phyloP scores from a whole-genome alignment of 805 yeast genomes.

The Candida adriatica region DNA sequence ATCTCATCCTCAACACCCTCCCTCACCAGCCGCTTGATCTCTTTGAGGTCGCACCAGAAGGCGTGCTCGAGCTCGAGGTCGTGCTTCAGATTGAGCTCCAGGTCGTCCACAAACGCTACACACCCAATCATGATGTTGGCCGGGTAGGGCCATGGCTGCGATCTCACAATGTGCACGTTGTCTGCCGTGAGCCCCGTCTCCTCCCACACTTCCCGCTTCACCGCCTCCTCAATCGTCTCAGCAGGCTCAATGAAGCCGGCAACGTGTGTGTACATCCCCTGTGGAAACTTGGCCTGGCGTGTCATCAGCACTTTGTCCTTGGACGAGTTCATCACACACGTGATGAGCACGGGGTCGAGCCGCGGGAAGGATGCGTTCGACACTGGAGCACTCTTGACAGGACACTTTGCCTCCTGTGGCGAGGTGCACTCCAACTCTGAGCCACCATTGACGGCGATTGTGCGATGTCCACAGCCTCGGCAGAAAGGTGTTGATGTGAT shows the following conservation, averaged over 20 bases:
- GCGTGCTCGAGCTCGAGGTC: constrained; percentile 85
- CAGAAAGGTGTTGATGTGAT: constrained; percentile 64
- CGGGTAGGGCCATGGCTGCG: constrained; percentile 99
- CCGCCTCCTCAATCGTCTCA: constrained; percentile 85
- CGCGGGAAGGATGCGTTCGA: constrained; percentile 92
- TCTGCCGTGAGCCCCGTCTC: constrained; percentile 71
- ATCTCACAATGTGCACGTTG: constrained; percentile 52
- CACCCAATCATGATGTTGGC: constrained; percentile 92
- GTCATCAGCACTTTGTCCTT: constrained; percentile 64
- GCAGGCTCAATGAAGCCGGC: constrained; percentile 97
- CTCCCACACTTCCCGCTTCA: constrained; percentile 87
- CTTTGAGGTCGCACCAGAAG: constrained; percentile 65
- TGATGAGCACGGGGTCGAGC: constrained; percentile 81
- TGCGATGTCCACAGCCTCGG: constrained; percentile 75
- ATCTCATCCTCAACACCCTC: constrained; percentile 21
- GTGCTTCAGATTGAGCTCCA: constrained; percentile 52
- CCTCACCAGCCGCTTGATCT: constrained; percentile 35
- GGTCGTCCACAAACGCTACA: constrained; percentile 59
- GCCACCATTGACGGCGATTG: constrained; percentile 62
- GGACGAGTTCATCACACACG: constrained; percentile 62
- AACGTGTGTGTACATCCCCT: constrained; percentile 67
- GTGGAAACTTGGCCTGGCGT: constrained; percentile 47
- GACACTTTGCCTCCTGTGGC: constrained; percentile 9
- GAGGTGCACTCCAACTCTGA: constrained; percentile 45
- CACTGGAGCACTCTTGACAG: constrained; percentile 30